Percentiles rank a stretch among this genome's conserved stretches.
These are phyloP conservation scores for Dacryopinax spathularia DNA, from an alignment of 768 basidiomycete genomes.

Conservation along the genomic window DNA sequence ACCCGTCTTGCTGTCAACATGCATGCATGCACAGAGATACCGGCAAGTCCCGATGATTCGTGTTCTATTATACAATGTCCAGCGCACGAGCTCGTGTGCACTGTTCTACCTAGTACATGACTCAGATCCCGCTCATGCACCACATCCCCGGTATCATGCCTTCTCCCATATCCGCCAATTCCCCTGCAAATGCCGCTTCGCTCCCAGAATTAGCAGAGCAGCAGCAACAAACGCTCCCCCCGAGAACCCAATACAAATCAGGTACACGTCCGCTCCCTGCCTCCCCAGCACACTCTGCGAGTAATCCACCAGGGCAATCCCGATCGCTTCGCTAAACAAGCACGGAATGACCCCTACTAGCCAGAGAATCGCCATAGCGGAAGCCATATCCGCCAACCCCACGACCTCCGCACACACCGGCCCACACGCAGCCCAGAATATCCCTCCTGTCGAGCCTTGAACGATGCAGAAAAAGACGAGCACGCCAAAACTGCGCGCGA, in stretches of 20 bases:
- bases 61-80: background rate
- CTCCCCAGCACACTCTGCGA: slow-evolving; percentile 6
- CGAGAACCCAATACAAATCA: slow-evolving; percentile 13
- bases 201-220: slow-evolving; percentile 11
- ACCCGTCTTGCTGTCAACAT: too few relatives aligned
- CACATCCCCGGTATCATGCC: background rate
- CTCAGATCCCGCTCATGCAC: background rate
- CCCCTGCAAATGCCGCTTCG: slow-evolving; percentile 15
- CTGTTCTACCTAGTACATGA: background rate
- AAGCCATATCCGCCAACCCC: slow-evolving; percentile 12
- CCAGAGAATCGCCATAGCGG: slow-evolving; percentile 10
- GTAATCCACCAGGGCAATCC: slow-evolving; percentile 8
- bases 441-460: slow-evolving; percentile 17
- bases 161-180: slow-evolving; percentile 7
- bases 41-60: too few relatives aligned
- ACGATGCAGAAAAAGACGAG: slow-evolving; percentile 22
- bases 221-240: slow-evolving; percentile 12
- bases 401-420: slow-evolving; percentile 14
- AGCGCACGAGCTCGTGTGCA: background rate
- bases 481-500: slow-evolving; percentile 20
- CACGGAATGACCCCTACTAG: slow-evolving; percentile 3
- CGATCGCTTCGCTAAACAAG: slow-evolving; percentile 10
- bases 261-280: slow-evolving; percentile 9
- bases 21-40: too few relatives aligned
- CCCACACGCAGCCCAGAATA: slow-evolving; percentile 14